Conservation (phyloP, 306 rosid genomes). For the Malus sylvestris region DNA sequence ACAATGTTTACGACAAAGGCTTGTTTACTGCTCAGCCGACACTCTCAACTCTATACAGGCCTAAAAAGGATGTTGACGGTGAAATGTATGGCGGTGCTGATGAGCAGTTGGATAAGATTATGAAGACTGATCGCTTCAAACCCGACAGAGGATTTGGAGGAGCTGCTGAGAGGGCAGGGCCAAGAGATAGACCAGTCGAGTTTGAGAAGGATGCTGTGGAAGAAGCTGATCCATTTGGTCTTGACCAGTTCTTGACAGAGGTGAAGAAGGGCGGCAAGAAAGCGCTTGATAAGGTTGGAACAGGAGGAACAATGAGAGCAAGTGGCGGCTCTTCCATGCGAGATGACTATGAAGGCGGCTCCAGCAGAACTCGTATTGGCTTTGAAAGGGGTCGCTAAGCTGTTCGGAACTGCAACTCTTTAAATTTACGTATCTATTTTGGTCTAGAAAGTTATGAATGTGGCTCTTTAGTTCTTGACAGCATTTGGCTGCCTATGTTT, state of each 20-base stretch:
- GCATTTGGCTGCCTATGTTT: not conserved
- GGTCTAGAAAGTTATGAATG: not conserved
- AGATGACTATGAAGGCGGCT: slow-evolving; percentile 71
- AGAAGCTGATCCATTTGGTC: slow-evolving; percentile 92
- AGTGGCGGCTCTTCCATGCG: slow-evolving; percentile 78
- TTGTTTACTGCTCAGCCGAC: slow-evolving; percentile 79
- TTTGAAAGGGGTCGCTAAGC: slow-evolving; percentile 70
- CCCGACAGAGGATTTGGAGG: slow-evolving; percentile 74
- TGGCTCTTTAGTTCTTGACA: not conserved
- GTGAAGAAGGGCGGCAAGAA: slow-evolving; percentile 72
- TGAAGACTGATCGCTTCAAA: slow-evolving; percentile 88
- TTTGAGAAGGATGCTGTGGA: slow-evolving; percentile 66
- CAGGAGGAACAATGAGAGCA: slow-evolving; percentile 84
- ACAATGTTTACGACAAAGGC: slow-evolving; percentile 84
- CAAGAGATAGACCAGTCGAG: slow-evolving; percentile 77
- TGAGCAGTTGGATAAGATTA: slow-evolving; percentile 85
- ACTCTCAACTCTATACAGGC: slow-evolving; percentile 76
- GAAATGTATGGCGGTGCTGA: slow-evolving; percentile 81
- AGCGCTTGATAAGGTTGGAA: slow-evolving; percentile 66
- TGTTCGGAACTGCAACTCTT: not conserved
- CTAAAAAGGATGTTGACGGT: slow-evolving; percentile 71
- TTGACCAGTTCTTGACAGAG: slow-evolving; percentile 77
- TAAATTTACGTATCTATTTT: not conserved
- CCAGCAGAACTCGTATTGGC: slow-evolving; percentile 73
- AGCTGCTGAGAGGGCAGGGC: slow-evolving; percentile 57